Base-by-base conservation (phyloP, 1,284 basidiomycete species). In the Ceraceosorus guamensis region DNA sequence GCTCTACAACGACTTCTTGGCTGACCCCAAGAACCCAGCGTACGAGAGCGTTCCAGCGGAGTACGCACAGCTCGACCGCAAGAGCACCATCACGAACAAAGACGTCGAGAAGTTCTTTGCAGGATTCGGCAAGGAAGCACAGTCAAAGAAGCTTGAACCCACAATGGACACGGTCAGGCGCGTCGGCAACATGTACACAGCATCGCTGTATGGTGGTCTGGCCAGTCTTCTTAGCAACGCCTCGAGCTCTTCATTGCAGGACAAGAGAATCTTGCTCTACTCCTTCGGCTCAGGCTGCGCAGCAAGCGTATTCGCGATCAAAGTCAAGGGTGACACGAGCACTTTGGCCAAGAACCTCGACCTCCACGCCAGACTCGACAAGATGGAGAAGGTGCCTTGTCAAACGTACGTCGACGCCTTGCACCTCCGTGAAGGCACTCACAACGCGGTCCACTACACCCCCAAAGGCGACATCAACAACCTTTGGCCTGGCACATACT, bases 121-220 rank as follows among this genome's bases (percentile, higher is more conserved):
- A 35, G 71, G 61, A 11, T 63, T 59, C 47, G 61, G 63, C 55
- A 76, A 76, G 67, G 49, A 55, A 49, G 11, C 55, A 4, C 61
- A 64, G 55, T 53, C 59, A 48, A 45, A 50, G 51, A 70, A 66
- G 64, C 66, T 76, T 24, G 73, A 73, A 59, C 73, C 71, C 31
- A 62, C 65, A 24, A 75, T 69, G 66, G 68, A 71, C 60, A 70
- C 70, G 11, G 73, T 75, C 39, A 65, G 71, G 49, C 62, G 71
- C 53, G 68, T 70, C 73, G 93, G 93, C 14, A 97, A 98, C 84
- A 95, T 93, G 88, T 97, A 98, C 83, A 92, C 93, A 24, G 93
- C 87, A n/a, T 92, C 90, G 46, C 82, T 98, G 32, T 97, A 93
- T 77, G 91, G 90, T 56, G 91, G 89, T 65, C 84, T 98, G 59